phyloP scores from a whole-genome alignment of 2,329 filamentous ascomycete species.

The Penicillium oxalicum region DNA sequence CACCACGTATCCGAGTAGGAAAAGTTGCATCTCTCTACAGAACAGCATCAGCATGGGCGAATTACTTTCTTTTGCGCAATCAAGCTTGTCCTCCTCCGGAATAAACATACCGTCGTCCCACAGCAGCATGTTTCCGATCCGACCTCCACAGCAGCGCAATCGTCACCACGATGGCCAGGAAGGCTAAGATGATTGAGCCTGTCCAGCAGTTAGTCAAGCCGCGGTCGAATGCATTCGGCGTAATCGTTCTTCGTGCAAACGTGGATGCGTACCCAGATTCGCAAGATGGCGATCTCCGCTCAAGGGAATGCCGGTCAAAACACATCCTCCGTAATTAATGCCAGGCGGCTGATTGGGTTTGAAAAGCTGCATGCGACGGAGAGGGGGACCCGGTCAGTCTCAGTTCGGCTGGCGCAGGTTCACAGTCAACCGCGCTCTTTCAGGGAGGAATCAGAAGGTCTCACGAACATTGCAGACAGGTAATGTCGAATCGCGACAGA shows the following conservation, averaged over 20 bases:
- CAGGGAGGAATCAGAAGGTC: not conserved
- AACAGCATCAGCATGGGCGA: conserved; percentile 2
- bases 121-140: conserved; percentile 85
- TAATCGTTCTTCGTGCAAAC: conserved; percentile 10
- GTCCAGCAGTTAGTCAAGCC: conserved; percentile 12
- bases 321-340: conserved; percentile 62
- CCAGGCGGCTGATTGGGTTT: conserved; percentile 54
- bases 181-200: conserved; percentile 85
- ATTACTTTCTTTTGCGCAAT: not conserved
- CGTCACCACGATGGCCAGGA: conserved; percentile 64
- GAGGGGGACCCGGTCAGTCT: conserved; percentile 3
- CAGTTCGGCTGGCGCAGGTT: not conserved
- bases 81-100: not conserved
- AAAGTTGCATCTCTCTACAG: conserved; percentile 88
- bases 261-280: conserved; percentile 65
- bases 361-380: conserved; percentile 53
- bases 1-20: conserved; percentile 77
- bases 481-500: conserved; percentile 77
- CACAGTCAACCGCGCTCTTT: not conserved
- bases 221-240: not conserved
- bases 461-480: conserved; percentile 75
- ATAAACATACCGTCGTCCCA: conserved; percentile 70
- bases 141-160: conserved; percentile 69
- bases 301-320: conserved; percentile 68
- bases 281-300: conserved; percentile 61